phyloP scores from a whole-genome alignment of 371 early-diverging fungal genomes.

The Mucor indicus region DNA sequence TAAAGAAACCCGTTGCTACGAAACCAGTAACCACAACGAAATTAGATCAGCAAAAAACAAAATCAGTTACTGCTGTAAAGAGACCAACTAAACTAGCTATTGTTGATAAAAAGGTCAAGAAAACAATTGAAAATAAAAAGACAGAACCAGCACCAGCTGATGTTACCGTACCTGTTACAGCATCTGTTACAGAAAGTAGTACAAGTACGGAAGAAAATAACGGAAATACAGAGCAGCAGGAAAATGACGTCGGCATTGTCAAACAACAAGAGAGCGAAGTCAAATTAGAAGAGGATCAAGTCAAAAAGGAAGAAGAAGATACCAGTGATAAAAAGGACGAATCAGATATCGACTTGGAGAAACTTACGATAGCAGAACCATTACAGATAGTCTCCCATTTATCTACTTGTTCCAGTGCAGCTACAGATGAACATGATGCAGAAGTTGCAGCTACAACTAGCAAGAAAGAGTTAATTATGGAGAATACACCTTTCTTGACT shows the following conservation, averaged over 20 bases:
- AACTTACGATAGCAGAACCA: no score
- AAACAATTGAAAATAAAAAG: not conserved
- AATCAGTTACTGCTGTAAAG: no score
- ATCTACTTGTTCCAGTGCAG: slow-evolving; percentile 19
- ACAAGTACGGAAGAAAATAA: no score
- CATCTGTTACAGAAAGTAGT: no score
- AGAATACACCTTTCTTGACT: not conserved
- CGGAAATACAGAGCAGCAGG: not conserved
- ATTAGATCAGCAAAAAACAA: no score
- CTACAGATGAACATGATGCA: slow-evolving; percentile 37
- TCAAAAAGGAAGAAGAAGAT: not conserved
- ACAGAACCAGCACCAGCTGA: not conserved
- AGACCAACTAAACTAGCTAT: not conserved
- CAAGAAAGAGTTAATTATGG: not conserved
- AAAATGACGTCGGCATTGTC: not conserved
- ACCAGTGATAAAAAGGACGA: not conserved
- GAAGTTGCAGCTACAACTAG: slow-evolving; percentile 33
- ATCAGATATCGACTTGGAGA: no score
- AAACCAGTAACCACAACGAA: not conserved
- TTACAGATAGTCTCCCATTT: not conserved
- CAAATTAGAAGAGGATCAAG: not conserved
- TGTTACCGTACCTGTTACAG: not conserved
- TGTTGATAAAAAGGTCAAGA: not conserved
- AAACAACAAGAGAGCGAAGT: not conserved
- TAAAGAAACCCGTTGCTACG: not conserved